Evolutionary conservation across 352 stramenopile species (phyloP).

Genomic region (Phytophthora pisi): DNA sequence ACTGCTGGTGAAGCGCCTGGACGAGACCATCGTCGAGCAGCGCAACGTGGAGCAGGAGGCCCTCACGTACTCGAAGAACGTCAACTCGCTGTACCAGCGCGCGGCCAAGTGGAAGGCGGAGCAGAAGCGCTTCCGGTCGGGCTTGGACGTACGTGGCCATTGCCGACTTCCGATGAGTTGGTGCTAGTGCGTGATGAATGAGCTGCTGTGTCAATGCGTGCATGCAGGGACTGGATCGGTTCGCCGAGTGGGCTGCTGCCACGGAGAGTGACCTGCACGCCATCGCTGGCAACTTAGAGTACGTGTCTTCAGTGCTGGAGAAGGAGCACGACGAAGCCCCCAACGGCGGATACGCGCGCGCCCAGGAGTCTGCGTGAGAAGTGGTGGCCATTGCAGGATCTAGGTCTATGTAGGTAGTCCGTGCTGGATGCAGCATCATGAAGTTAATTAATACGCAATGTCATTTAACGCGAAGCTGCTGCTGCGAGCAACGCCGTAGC

Average conservation of each 20-base stretch:
- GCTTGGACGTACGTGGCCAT: slow-evolving; percentile 46
- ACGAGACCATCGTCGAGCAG: slow-evolving; percentile 57
- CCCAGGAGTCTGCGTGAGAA: slow-evolving; percentile 25
- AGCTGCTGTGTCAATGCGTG: slow-evolving; percentile 22
- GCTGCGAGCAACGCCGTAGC: not conserved
- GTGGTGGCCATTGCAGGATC: not conserved
- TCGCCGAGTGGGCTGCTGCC: slow-evolving; percentile 57
- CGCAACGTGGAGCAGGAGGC: slow-evolving; percentile 46
- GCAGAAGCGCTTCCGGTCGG: slow-evolving; percentile 60
- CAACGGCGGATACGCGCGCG: slow-evolving; percentile 31
- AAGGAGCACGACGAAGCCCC: slow-evolving; percentile 41
- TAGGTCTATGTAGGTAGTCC: not conserved
- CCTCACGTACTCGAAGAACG: slow-evolving; percentile 1
- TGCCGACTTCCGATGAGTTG: slow-evolving; percentile 54
- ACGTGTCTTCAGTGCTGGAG: slow-evolving; percentile 70
- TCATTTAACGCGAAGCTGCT: not conserved
- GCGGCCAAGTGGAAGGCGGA: slow-evolving; percentile 72
- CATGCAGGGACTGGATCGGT: slow-evolving; percentile 50
- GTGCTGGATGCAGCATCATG: not conserved
- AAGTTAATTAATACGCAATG: slow-evolving; percentile 1
- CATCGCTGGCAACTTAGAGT: slow-evolving; percentile 72
- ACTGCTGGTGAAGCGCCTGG: slow-evolving; percentile 54
- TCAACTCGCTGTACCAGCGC: slow-evolving; percentile 47
- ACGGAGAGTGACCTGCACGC: slow-evolving; percentile 55
- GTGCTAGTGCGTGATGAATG: no score